Base-by-base conservation (phyloP, 352 stramenopile genomes). In the Globisporangium perplexum region DNA sequence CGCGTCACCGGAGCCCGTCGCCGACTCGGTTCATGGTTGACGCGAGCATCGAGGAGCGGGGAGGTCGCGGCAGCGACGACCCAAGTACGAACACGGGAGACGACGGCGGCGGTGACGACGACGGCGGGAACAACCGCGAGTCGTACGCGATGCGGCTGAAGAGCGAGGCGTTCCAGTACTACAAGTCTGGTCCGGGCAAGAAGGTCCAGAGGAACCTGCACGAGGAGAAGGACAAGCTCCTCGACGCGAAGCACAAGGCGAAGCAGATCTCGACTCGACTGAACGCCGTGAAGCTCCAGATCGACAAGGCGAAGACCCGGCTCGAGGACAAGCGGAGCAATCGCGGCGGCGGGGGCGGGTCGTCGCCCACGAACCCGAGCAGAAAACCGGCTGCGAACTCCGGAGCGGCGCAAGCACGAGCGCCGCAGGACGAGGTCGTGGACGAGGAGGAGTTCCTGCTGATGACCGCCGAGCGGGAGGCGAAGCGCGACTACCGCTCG, bases 401-500 rank as follows among this genome's bases (percentile, higher is more conserved):
- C 17, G 33, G 18, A 30, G 47, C n/a, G 6, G 47, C n/a, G 4
- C 22, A 23, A 11, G 12, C 2, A 17, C 36, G n/a, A 28, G 11
- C 50, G n/a, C 44, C 17, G 41, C 60, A 68, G 45, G 83, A 96
- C 1, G 73, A 94, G 48, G 71, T 97, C 30, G 83, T 98, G 22
- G 90, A 97, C 51, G 90, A 97, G 59, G 91, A 97, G 65, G 91
- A 98, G 57, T 97, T 96, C 49, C 62, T 91, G 12, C 55, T 96
- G 15, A 91, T 95, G 79, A 89, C 77, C 22, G 58, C 77, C 10
- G 85, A 94, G 51, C 78, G 83, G 20, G 83, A 94, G 47, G 82
- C 82, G 5, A 96, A 97, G 59, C 83, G 86, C 11, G 83, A 88
- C 47, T 93, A 95, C 53, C 71, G 77, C 5, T 79, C 74, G 22